Evolutionary conservation across 1,139 yeast species (phyloP), one percentile per base, ranked within the genome.

Genomic region (Blastobotrys arbuscula): DNA sequence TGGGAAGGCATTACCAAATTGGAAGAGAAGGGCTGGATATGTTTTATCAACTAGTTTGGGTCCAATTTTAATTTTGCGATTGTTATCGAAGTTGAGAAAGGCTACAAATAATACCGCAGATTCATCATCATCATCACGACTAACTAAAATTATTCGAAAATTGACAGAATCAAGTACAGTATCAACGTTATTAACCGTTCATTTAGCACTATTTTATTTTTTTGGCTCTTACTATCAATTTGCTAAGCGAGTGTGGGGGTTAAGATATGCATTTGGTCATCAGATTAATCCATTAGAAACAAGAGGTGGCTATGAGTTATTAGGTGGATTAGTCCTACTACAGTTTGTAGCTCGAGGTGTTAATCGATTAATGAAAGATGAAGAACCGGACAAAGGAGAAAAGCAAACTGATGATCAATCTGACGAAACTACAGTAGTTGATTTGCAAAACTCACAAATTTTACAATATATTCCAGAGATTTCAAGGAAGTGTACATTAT

Each of bases 131-230:
- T 26, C 15, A n/a, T 36, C 39, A 24, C 10, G n/a, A 9, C 8
- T 36, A 3, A 5, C 10, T 3, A 15, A 41, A 37, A 18, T 44
- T 13, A 31, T 50, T 13, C 15, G 38, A 12, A 40, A 39, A 34
- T 36, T 42, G 12, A 41, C 48, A 18, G 57, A 54, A 30, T 43
- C 48, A 20, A 41, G 49, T 19, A 47, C 55, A 23, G 48, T 50
- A 42, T 55, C 52, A 50, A 53, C 53, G 4, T 50, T 59, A 28
- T 50, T 55, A 10, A 84, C 82, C 56, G 55, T 85, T 15, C 96
- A 90, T 64, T 68, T 89, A 47, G 94, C 96, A 0, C 47, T 86
- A 0, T 90, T 90, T 61, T 90, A 90, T 65, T 79, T 89, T 59
- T 75, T 73, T 44, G 97, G 97, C 2, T 75, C 81, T 26, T 92